Base-by-base conservation (phyloP, 208 protist species). In the Trypanosoma rangeli region DNA sequence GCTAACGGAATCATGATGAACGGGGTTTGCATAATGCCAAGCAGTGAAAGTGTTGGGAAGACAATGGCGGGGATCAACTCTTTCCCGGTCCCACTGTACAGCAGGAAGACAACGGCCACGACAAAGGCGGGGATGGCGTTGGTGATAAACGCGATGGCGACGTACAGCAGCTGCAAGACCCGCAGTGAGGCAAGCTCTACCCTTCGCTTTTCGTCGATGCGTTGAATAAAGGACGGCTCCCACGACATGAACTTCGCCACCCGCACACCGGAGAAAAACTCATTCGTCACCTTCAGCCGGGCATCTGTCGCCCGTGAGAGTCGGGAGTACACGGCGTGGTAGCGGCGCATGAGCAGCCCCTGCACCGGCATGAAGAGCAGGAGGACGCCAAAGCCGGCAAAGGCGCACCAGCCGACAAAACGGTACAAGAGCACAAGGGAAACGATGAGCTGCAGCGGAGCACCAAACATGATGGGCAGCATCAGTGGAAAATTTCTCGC, bases 171-270 rank as follows among this genome's bases (percentile, higher is more conserved):
- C 35, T 84, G 71, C 52, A 20, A 58, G 12, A 20, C 35, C 35
- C 69, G 67, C 46, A 68, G 24, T 24, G 24, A 48, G 18, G 10
- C 33, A 5, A 92, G 22, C 64, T 89, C 77, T 22, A 35, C n/a
- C n/a, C 33, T 1, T 42, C 85, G 61, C n/a, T 74, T 73, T 31
- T 73, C 67, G 26, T 76, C 56, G 48, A 90, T 64, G 16, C 28
- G 16, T 16, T 39, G 22, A 24, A 70, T 33, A 55, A 95, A 84
- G 33, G 44, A 49, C 20, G 85, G 71, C 68, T 98, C 96, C 93
- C 93, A 98, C 20, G 84, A 83, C 84, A 95, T 97, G 13, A 98
- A 84, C 82, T 99, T 99, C 35, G 93, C 91, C 0, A 98, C 70
- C n/a, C 93, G 84, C 5, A 99, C 97, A 3, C 85, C 87, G 22